Percentiles rank a stretch among this genome's conserved stretches.
These are phyloP conservation scores for Apophysomyces variabilis DNA, from an alignment of 371 early-diverging fungal genomes.

Conservation along the genomic window DNA sequence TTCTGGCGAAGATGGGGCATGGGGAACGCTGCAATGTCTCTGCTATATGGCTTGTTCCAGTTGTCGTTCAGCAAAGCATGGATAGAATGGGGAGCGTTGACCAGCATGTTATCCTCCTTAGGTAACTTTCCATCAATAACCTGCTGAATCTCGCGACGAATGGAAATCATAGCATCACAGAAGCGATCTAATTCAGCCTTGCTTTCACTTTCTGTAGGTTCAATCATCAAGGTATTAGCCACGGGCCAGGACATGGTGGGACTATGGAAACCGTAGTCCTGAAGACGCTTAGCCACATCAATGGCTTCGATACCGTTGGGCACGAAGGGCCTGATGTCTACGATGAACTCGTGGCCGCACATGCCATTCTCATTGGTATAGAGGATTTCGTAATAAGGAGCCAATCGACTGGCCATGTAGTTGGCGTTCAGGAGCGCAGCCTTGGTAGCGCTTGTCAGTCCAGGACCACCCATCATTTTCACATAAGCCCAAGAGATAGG, in stretches of 20 bases:
- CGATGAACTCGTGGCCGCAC: slow-evolving; percentile 98
- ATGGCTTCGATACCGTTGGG: slow-evolving; percentile 88
- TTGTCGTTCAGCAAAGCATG: slow-evolving; percentile 71
- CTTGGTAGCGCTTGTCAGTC: slow-evolving; percentile 85
- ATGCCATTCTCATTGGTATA: slow-evolving; percentile 91
- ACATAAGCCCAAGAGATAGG: slow-evolving; percentile 98
- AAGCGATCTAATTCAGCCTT: slow-evolving; percentile 94
- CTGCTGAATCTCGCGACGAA: slow-evolving; percentile 88
- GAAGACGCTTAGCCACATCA: slow-evolving; percentile 97
- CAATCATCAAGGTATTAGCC: slow-evolving; percentile 96
- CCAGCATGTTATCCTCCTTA: slow-evolving; percentile 84
- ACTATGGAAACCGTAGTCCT: slow-evolving; percentile 97
- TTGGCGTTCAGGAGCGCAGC: slow-evolving; percentile 95
- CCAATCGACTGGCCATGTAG: slow-evolving; percentile 93
- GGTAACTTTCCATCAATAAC: slow-evolving; percentile 85
- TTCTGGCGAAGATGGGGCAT: slow-evolving; percentile 74
- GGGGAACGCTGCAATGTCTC: slow-evolving; percentile 93
- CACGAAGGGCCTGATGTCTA: slow-evolving; percentile 89
- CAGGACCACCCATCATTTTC: slow-evolving; percentile 93
- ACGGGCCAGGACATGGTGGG: slow-evolving; percentile 99
- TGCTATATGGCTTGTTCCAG: slow-evolving; percentile 86
- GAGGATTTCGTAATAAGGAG: slow-evolving; percentile 86
- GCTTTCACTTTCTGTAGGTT: slow-evolving; percentile 98
- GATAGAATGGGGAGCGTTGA: slow-evolving; percentile 90
- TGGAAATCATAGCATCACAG: slow-evolving; percentile 96